phyloP scores from a whole-genome alignment of 2,329 filamentous ascomycete species.

The Dactylellina parvicollis region DNA sequence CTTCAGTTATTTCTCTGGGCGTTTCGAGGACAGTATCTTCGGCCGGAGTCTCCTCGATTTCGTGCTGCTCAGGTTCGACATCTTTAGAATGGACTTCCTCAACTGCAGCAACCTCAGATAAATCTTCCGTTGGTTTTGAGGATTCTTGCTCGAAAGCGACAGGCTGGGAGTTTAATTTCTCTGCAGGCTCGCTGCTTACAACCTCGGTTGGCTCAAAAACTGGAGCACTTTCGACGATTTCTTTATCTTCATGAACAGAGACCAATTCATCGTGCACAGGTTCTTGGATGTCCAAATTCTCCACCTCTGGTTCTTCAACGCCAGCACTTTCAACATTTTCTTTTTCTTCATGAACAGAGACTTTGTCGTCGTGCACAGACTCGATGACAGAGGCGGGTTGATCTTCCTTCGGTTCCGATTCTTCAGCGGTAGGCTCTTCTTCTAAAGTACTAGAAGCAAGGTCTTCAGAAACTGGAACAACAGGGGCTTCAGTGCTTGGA shows the following conservation, averaged over 20 bases:
- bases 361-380: not conserved
- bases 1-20: constrained; percentile 3
- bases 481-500: not conserved
- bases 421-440: not conserved
- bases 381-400: not conserved
- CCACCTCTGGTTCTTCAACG: constrained; percentile 2
- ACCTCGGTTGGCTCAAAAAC: constrained; percentile 5
- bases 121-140: constrained; percentile 6
- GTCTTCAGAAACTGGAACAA: not conserved
- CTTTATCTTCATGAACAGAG: not conserved
- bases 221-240: not conserved
- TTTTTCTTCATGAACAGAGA: not conserved
- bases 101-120: constrained; percentile 7
- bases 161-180: too few species aligned
- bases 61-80: not conserved
- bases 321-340: not conserved
- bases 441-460: not conserved
- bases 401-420: constrained; percentile 17
- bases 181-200: too few species aligned
- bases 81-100: constrained; percentile 1
- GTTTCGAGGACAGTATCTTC: not conserved
- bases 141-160: constrained; percentile 2
- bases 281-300: not conserved
- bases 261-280: constrained; percentile 1
- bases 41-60: constrained; percentile 1